Evolutionary conservation across 352 stramenopile genomes (phyloP).

Genomic region (Globisporangium lucens): DNA sequence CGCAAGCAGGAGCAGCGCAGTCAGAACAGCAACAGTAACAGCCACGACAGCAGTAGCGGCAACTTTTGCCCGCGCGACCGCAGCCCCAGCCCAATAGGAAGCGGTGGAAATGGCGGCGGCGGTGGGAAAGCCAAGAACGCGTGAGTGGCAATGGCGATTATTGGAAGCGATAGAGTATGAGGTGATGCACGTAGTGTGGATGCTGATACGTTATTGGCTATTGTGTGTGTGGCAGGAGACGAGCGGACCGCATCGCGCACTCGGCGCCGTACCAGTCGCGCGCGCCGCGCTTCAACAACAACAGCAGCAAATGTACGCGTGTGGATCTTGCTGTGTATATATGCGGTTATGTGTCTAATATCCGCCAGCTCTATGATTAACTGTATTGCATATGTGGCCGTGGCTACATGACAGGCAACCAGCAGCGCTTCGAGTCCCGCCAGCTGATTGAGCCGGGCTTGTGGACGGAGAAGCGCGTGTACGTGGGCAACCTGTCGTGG

Average conservation of each 20-base stretch:
- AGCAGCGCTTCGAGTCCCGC: neutral
- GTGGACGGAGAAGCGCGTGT: conserved; percentile 47
- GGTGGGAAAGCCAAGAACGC: conserved; percentile 52
- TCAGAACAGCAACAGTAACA: neutral
- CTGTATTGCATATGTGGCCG: neutral
- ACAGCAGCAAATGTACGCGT: neutral
- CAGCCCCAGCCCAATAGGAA: conserved; percentile 4
- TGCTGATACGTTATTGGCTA: neutral
- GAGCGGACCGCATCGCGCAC: conserved; percentile 56
- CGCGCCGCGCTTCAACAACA: conserved; percentile 20
- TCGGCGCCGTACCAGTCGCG: conserved; percentile 48
- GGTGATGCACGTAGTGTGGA: too few species aligned
- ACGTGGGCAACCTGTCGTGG: conserved; percentile 87
- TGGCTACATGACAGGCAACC: neutral
- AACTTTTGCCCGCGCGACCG: conserved; percentile 7
- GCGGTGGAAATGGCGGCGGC: neutral
- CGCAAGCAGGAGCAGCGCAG: conserved; percentile 28
- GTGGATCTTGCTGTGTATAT: neutral
- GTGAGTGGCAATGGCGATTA: conserved; percentile 28
- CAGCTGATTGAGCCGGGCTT: neutral
- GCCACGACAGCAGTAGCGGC: neutral
- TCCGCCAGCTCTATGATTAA: neutral
- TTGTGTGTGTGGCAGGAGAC: conserved; percentile 41
- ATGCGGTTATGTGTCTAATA: neutral
- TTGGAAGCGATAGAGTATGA: neutral